Evolutionary conservation across 352 stramenopile genomes (phyloP).

Genomic region (Phytopythium vexans): DNA sequence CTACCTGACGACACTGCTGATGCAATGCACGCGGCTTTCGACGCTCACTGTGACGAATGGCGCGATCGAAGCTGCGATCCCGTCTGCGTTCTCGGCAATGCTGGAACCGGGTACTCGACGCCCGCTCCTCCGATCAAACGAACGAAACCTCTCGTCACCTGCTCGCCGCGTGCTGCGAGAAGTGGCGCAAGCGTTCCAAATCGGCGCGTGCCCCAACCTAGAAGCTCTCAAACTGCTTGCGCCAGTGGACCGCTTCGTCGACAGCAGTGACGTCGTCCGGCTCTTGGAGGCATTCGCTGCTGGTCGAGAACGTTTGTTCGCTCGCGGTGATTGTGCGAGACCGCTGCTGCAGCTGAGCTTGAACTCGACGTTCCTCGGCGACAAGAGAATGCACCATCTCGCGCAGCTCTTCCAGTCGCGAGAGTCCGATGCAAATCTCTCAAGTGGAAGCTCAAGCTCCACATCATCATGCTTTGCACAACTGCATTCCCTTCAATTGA

Average conservation of each 20-base stretch:
- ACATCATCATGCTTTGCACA: slow-evolving; percentile 20
- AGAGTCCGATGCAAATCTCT: background rate
- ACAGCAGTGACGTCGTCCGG: slow-evolving; percentile 40
- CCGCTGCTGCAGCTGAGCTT: slow-evolving; percentile 31
- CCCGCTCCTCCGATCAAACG: background rate
- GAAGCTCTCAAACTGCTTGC: slow-evolving; percentile 31
- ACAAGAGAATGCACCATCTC: slow-evolving; percentile 32
- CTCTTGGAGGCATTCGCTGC: slow-evolving; percentile 36
- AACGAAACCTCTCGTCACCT: background rate
- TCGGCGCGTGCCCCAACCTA: slow-evolving; percentile 29
- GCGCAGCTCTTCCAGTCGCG: slow-evolving; percentile 21
- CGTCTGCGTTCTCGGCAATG: background rate
- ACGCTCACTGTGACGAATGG: slow-evolving; percentile 35
- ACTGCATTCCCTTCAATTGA: slow-evolving; percentile 36
- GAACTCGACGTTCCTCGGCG: slow-evolving; percentile 56
- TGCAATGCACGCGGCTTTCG: slow-evolving; percentile 29
- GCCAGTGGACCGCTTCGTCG: slow-evolving; percentile 54
- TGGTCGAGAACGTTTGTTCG: slow-evolving; percentile 2
- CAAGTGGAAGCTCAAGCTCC: background rate
- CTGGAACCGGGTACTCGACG: background rate
- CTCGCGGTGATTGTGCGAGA: background rate
- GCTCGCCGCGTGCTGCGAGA: slow-evolving; percentile 11
- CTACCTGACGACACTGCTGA: slow-evolving; percentile 26
- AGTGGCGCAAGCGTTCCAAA: slow-evolving; percentile 22
- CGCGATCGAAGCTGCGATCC: background rate